Evolutionary conservation across 2,329 filamentous ascomycete species (phyloP).

Genomic region (Aureobasidium sp.): DNA sequence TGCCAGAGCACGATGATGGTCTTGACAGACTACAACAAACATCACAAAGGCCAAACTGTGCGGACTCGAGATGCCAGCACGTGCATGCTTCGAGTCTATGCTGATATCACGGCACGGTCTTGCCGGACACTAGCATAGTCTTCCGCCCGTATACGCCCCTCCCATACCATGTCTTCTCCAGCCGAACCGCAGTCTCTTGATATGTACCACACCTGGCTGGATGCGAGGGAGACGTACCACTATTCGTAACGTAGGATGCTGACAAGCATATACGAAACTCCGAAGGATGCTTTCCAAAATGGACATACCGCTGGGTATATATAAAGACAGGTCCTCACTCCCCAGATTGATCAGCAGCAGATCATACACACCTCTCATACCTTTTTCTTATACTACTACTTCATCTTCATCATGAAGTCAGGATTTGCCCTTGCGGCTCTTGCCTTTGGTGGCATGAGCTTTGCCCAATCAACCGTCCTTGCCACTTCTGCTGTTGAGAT

Average conservation of each 20-base stretch:
- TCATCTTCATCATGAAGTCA: background rate
- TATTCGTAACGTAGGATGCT: background rate
- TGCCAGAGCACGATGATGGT: background rate
- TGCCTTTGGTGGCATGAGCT: slow-evolving; percentile 8
- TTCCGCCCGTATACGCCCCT: slow-evolving; percentile 2
- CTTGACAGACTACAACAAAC: background rate
- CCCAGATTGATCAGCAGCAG: slow-evolving; percentile 2
- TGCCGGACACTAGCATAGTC: slow-evolving; percentile 5
- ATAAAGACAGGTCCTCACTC: background rate
- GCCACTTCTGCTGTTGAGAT: background rate
- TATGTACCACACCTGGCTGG: background rate
- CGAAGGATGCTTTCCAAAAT: background rate
- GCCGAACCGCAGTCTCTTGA: background rate
- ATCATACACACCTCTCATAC: background rate
- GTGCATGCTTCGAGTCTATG: background rate
- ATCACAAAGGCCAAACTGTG: background rate
- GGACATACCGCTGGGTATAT: background rate
- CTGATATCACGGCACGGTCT: slow-evolving; percentile 5
- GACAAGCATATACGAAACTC: slow-evolving; percentile 2
- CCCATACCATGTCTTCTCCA: slow-evolving; percentile 5
- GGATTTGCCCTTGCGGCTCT: slow-evolving; percentile 10
- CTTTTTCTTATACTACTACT: background rate
- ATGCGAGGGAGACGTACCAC: slow-evolving; percentile 5
- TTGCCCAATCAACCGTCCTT: background rate
- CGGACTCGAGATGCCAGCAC: background rate